phyloP scores from a whole-genome alignment of 1,139 yeast species.

The Suhomyces atakaporum region DNA sequence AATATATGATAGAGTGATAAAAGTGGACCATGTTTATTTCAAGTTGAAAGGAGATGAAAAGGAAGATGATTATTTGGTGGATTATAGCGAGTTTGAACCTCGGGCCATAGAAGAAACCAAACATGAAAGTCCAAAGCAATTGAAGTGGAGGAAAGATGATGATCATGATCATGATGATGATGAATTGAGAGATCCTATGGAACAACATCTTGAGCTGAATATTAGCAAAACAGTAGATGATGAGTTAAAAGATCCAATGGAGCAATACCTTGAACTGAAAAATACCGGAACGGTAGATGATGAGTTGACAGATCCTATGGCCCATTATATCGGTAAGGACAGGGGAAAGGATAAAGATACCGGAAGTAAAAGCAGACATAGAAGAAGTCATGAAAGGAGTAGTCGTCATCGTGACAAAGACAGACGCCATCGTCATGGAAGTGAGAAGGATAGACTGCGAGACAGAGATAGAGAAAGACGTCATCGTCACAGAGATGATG shows the following conservation, averaged over 20 bases:
- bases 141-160: neutral
- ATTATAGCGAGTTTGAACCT: conserved; percentile 28
- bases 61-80: conserved; percentile 43
- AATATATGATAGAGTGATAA: conserved; percentile 56
- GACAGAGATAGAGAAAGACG: too few relatives aligned
- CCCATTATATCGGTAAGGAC: conserved; percentile 12
- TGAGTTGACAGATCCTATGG: conserved; percentile 24
- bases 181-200: conserved; percentile 20
- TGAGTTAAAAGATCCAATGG: conserved; percentile 24
- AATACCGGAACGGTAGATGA: conserved; percentile 5
- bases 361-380: neutral
- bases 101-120: conserved; percentile 10
- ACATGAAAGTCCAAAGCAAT: neutral
- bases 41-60: conserved; percentile 54
- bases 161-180: conserved; percentile 13
- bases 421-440: conserved; percentile 7
- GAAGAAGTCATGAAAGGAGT: neutral
- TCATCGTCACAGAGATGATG: conserved; percentile 1
- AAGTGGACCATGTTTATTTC: conserved; percentile 79
- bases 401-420: neutral
- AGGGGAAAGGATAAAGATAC: neutral
- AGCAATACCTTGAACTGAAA: conserved; percentile 11
- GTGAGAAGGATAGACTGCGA: too few relatives aligned
- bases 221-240: too few relatives aligned
- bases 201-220: too few relatives aligned